Evolutionary conservation across 352 stramenopile genomes (phyloP).

Genomic region (Thraustochytrium sp.): DNA sequence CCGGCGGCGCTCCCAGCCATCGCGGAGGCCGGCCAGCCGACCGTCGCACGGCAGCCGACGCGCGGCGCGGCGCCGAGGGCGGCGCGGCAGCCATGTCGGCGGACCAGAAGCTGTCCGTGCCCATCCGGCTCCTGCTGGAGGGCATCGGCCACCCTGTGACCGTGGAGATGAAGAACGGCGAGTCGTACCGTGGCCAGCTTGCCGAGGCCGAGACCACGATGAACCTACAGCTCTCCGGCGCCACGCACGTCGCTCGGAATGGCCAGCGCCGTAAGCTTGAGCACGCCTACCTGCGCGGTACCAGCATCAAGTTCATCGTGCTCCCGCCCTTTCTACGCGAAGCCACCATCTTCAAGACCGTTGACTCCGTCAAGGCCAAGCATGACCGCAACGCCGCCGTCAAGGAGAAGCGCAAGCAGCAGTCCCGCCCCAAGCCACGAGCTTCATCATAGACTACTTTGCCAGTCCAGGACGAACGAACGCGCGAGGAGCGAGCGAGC

Average conservation of each 20-base stretch:
- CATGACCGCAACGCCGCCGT: conserved; percentile 8
- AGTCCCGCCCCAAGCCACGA: background rate
- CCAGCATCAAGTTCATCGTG: conserved; percentile 30
- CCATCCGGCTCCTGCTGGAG: conserved; percentile 74
- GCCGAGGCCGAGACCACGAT: conserved; percentile 77
- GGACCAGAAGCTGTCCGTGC: conserved; percentile 55
- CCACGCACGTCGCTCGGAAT: conserved; percentile 70
- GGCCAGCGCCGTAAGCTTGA: conserved; percentile 72
- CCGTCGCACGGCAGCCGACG: background rate
- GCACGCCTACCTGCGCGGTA: conserved; percentile 49
- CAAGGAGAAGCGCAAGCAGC: conserved; percentile 18
- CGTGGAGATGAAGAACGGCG: conserved; percentile 78
- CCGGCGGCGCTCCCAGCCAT: too few species aligned
- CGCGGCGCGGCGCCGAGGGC: too few species aligned
- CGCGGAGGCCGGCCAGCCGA: background rate
- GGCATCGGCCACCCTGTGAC: conserved; percentile 71
- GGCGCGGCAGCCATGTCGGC: too few species aligned
- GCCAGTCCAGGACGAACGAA: background rate
- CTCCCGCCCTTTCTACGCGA: background rate
- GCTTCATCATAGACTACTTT: too few species aligned
- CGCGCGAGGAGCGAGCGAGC: background rate
- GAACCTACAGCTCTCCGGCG: conserved; percentile 76
- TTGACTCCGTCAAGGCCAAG: background rate
- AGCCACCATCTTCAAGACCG: conserved; percentile 34
- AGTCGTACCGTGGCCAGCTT: conserved; percentile 74